Evolutionary conservation across 306 rosid species (phyloP), one percentile per base, ranked within the genome.

Genomic region (Cyclanthera cordifolia): DNA sequence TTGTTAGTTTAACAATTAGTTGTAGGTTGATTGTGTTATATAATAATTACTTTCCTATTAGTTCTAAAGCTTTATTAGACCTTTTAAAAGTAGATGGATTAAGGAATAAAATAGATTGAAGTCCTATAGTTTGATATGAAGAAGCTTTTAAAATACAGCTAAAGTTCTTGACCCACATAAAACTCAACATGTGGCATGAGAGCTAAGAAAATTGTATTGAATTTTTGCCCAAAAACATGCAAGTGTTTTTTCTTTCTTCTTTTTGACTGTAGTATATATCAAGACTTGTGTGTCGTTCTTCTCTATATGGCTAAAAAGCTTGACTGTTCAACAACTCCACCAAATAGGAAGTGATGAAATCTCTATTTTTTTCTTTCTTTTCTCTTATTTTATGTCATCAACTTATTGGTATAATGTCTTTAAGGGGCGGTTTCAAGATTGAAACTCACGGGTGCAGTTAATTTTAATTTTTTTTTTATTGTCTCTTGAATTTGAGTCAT

Each of bases 281-380:
- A 65, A 16, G 19, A 46, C 3, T 65, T 65, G 70, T 65, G 70
- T 23, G 54, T 21, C 47, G 71, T 66, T 65, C 71, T 24, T n/a
- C 14, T 66, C 43, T 47, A 25, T 15, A 24, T 66, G 71, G 71
- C 41, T 30, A 66, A 16, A 43, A 43, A 47, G 53, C 54, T 23
- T 24, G 39, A 66, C 71, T 45, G 37, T 24, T 45, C 54, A 66
- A 46, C 71, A 13, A 66, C 71, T 46, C 71, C 71, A 66, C 71
- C 71, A 66, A 66, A 66, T 25, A 16, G 14, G 55, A 1, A 64
- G 70, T 64, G 70, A 64, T 64, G 53, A 43, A 43, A 39, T 41
- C 69, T 66, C 54, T 16, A 37, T n/a, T 48, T 12, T 5, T 48
- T 37, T 7, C 43, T 34, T 5, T 37, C 43, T 37, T 34, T 34